Conservation (phyloP, 108 stramenopile species). For the Cyclostephanos invisitatus region DNA sequence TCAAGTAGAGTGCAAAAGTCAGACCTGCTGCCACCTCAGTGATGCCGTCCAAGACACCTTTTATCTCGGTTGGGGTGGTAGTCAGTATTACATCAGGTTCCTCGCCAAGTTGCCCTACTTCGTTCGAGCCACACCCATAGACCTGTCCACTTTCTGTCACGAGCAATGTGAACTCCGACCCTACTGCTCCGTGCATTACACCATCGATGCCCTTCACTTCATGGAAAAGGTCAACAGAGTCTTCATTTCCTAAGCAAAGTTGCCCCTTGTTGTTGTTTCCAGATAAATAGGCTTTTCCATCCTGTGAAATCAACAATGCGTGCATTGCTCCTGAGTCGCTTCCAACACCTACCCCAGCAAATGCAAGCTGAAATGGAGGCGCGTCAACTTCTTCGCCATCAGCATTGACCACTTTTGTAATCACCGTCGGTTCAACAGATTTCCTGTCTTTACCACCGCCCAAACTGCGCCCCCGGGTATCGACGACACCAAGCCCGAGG, state of each 20-base stretch:
- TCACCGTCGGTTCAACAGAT: slow-evolving; percentile 6
- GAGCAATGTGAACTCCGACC: slow-evolving; percentile 50
- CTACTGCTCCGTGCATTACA: slow-evolving; percentile 28
- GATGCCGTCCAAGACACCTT: slow-evolving; percentile 15
- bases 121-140: slow-evolving; percentile 58
- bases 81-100: slow-evolving; percentile 2
- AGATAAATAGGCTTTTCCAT: slow-evolving; percentile 36
- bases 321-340: slow-evolving; percentile 42
- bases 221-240: slow-evolving; percentile 14
- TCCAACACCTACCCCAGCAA: slow-evolving; percentile 30
- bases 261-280: slow-evolving; percentile 45
- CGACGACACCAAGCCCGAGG: slow-evolving; percentile 22
- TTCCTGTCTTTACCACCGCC: neutral
- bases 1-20: slow-evolving; percentile 27
- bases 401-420: slow-evolving; percentile 24
- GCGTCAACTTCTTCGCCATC: slow-evolving; percentile 19
- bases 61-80: slow-evolving; percentile 13
- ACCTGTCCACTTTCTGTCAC: slow-evolving; percentile 42
- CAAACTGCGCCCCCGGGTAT: neutral
- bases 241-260: slow-evolving; percentile 36
- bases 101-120: slow-evolving; percentile 52
- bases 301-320: slow-evolving; percentile 34
- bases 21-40: slow-evolving; percentile 26
- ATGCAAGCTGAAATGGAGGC: slow-evolving; percentile 30
- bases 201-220: slow-evolving; percentile 16